A percentile compares a stretch with the other conserved stretches of the same genome.
These are phyloP conservation scores for Amylostereum chailletii DNA, from an alignment of 1,284 basidiomycete genomes.

Conservation along the genomic window DNA sequence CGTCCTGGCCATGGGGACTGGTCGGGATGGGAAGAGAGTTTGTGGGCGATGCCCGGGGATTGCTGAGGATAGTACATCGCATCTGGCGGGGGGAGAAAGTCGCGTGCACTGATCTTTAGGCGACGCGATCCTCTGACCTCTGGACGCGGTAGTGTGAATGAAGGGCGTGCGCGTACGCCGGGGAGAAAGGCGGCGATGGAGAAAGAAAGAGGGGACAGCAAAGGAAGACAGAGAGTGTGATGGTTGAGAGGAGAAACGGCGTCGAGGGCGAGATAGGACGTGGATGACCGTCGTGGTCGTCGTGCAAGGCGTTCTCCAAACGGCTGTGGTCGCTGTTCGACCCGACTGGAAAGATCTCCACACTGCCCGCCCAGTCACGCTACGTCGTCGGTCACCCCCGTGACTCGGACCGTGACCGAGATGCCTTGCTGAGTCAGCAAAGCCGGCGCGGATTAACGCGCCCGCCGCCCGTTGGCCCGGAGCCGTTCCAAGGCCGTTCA, in stretches of 20 bases:
- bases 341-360: neutral
- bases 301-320: neutral
- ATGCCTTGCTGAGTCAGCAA: too few species aligned
- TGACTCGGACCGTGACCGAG: constrained; percentile 1
- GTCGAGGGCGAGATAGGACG: neutral
- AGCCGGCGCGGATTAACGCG: too few species aligned
- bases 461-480: too few species aligned
- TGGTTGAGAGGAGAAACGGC: neutral
- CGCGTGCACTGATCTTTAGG: constrained; percentile 1
- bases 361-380: neutral
- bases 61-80: constrained; percentile 76
- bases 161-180: neutral
- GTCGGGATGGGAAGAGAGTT: constrained; percentile 61
- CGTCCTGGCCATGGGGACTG: constrained; percentile 59
- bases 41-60: constrained; percentile 69
- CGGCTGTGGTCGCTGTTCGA: constrained; percentile 1
- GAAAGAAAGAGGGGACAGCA: neutral
- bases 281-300: neutral
- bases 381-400: neutral
- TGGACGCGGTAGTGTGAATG: too few species aligned
- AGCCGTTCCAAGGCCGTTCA: too few species aligned
- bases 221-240: neutral
- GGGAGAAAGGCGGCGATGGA: neutral
- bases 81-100: constrained; percentile 22
- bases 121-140: too few species aligned